phyloP scores from a whole-genome alignment of 306 rosid genomes.

The Trifolium fragiferum region DNA sequence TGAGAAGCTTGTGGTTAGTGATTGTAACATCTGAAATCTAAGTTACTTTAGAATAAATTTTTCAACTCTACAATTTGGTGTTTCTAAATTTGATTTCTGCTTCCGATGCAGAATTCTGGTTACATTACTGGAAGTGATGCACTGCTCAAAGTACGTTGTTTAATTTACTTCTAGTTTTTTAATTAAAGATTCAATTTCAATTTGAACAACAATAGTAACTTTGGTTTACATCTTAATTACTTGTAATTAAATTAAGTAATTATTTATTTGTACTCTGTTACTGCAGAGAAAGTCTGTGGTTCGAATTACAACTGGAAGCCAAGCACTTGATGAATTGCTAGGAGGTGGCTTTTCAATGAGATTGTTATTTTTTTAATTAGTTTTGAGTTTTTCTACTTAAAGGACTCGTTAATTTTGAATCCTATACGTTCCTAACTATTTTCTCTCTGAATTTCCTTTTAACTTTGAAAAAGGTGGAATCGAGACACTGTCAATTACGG shows the following conservation, averaged over 20 bases:
- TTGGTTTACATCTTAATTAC: background rate
- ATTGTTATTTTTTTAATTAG: background rate
- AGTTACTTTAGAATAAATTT: background rate
- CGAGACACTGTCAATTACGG: constrained; percentile 88
- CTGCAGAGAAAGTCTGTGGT: constrained; percentile 79
- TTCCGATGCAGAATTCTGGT: constrained; percentile 73
- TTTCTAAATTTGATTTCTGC: constrained; percentile 1
- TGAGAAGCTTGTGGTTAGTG: constrained; percentile 87
- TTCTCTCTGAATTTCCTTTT: constrained; percentile 5
- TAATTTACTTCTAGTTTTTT: constrained; percentile 42
- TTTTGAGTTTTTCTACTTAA: constrained; percentile 8
- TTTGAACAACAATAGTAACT: constrained; percentile 9
- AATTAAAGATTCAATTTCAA: constrained; percentile 32
- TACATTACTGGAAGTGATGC: constrained; percentile 94
- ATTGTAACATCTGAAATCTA: constrained; percentile 31
- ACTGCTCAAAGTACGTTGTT: constrained; percentile 66
- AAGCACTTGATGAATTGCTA: constrained; percentile 92
- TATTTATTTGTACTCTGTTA: constrained; percentile 32
- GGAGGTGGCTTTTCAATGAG: constrained; percentile 66
- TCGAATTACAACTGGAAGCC: constrained; percentile 92
- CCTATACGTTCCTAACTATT: background rate
- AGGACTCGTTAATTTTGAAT: constrained; percentile 1
- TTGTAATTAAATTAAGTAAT: constrained; percentile 32
- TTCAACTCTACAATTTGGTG: constrained; percentile 15
- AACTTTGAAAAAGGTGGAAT: constrained; percentile 72